Conservation (phyloP, 1,139 yeast species). For the Hansenula sp. region DNA sequence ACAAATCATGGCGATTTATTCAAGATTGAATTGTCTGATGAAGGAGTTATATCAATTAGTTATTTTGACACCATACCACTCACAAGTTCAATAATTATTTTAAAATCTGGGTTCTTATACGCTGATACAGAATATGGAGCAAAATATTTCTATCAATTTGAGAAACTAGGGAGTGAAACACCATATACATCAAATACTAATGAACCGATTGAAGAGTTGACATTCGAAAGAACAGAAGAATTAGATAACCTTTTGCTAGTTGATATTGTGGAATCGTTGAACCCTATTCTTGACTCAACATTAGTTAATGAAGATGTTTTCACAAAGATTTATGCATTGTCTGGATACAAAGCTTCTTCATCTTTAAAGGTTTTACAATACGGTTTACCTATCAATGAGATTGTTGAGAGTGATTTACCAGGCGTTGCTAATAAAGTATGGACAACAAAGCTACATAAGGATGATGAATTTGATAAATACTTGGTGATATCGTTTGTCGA, state of each 20-base stretch:
- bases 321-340: slow-evolving; percentile 30
- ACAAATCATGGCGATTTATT: slow-evolving; percentile 72
- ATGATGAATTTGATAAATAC: slow-evolving; percentile 54
- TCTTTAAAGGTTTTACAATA: slow-evolving; percentile 48
- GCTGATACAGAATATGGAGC: slow-evolving; percentile 62
- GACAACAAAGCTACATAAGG: slow-evolving; percentile 46
- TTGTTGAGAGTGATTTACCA: slow-evolving; percentile 74
- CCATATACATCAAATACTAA: slow-evolving; percentile 27
- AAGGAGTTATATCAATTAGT: slow-evolving; percentile 40
- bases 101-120: slow-evolving; percentile 73
- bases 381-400: slow-evolving; percentile 55
- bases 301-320: slow-evolving; percentile 32
- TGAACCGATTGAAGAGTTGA: slow-evolving; percentile 24
- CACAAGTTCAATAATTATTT: slow-evolving; percentile 50
- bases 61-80: slow-evolving; percentile 77
- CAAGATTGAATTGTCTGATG: slow-evolving; percentile 52
- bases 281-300: slow-evolving; percentile 55
- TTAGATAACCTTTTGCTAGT: slow-evolving; percentile 58
- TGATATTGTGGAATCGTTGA: slow-evolving; percentile 46
- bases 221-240: slow-evolving; percentile 30
- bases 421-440: slow-evolving; percentile 55
- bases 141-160: slow-evolving; percentile 70
- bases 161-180: slow-evolving; percentile 60
- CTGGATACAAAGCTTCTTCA: slow-evolving; percentile 25
- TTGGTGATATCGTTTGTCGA: slow-evolving; percentile 64